These are phyloP conservation scores for Catunica adiposa DNA, from an alignment of 2,329 filamentous ascomycete genomes.

Conservation along the genomic window DNA sequence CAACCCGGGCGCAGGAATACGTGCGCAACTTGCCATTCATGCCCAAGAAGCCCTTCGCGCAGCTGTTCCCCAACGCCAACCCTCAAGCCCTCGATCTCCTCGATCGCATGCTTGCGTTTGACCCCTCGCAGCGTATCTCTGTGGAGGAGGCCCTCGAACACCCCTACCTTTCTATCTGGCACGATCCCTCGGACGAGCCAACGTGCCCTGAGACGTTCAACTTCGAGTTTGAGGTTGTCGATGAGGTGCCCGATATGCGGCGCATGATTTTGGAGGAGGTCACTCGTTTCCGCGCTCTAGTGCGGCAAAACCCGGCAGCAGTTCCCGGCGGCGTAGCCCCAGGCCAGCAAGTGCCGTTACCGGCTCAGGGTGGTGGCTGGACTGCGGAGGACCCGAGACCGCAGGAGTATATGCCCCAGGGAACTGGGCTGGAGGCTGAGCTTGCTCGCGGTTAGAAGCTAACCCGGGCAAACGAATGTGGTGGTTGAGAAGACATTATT, in stretches of 20 bases:
- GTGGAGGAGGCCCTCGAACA: constrained; percentile 94
- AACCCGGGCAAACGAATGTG: no score
- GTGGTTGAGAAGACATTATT: no score
- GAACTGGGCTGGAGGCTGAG: constrained; percentile 40
- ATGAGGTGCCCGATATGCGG: constrained; percentile 89
- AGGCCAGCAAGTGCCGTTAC: constrained; percentile 32
- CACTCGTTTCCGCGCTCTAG: constrained; percentile 56
- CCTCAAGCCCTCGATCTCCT: constrained; percentile 88
- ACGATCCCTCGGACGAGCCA: constrained; percentile 91
- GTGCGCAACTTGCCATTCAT: constrained; percentile 91
- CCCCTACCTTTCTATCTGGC: constrained; percentile 94
- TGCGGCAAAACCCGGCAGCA: constrained; percentile 33
- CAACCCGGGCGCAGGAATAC: constrained; percentile 91
- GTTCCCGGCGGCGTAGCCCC: constrained; percentile 19
- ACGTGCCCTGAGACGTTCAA: constrained; percentile 88
- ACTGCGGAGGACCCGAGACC: constrained; percentile 43
- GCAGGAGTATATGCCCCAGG: constrained; percentile 37
- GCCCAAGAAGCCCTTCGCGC: constrained; percentile 80
- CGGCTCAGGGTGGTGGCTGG: constrained; percentile 35
- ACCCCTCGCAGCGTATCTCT: constrained; percentile 80
- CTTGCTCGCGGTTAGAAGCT: constrained; percentile 24
- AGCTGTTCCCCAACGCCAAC: constrained; percentile 86
- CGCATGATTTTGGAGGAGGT: constrained; percentile 97
- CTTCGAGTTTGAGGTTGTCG: constrained; percentile 95
- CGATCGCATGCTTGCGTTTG: constrained; percentile 94